Evolutionary conservation across 2,329 filamentous ascomycete species (phyloP), one percentile per base, ranked within the genome.

Genomic region (Herpotrichia juniperi): DNA sequence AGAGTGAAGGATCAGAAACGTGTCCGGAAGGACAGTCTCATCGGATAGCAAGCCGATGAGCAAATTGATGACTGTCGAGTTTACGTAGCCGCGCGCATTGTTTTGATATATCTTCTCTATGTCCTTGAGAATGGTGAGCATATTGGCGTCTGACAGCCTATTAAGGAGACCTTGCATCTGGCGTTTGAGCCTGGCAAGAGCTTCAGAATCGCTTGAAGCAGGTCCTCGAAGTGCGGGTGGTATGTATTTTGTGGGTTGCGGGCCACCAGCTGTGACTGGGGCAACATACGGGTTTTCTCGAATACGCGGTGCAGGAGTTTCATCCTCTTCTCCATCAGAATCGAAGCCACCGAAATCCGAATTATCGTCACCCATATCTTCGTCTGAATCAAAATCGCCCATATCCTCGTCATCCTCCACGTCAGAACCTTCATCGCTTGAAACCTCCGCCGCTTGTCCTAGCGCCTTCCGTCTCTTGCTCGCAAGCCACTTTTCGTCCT

Each of bases 141-240:
- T 80, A 63, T 94, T 97, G 31, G 91, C 87, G 68, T 97, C 93
- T 0, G 94, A 97, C 26, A 99, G 81, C 68, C 93, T 88, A 73
- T 99, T 99, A 68, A 99, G 83, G 16, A 94, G 82, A 67, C 94
- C 93, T 70, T 97, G 92, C 0, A 91, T 81, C 66, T 96, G 91
- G 56, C 91, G 86, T 52, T 87, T 86, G 44, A 99, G 78, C 32
- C 89, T 86, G 11, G 80, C 79, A 42, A 89, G 78, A 35, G 83
- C 78, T 69, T 96, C 89, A 1, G 83, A 81, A 57, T 90, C 87
- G 0, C 85, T 84, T 1, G 82, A 80, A 2, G 83, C 75, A 28
- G 82, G 77, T 60, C 83, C 87, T 42, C 92, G 85, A 47, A 94
- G 77, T 1, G 93, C 96, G 2, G 93, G 94, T 1, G 94, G 93